Evolutionary conservation across 768 basidiomycete genomes (phyloP), one percentile per base, ranked within the genome.

Genomic region (Artomyces pyxidatus): DNA sequence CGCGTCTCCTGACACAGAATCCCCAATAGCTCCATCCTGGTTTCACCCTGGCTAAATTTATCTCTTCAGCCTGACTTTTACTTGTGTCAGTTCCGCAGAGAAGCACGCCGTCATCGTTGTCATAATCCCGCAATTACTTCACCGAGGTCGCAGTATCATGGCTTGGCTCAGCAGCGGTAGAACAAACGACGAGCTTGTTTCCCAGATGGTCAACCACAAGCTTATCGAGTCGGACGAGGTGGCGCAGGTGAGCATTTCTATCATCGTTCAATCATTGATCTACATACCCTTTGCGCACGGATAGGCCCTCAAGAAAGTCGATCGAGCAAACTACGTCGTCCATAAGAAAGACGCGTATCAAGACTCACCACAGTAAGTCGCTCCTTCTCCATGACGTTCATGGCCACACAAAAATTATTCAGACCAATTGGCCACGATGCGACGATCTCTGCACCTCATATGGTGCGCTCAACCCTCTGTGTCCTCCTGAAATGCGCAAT

Each of bases 391-490:
- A 4, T 25, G 30, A 23, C 6, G 11, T 11, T 23, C 26, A 11
- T 22, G 25, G 37, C 41, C 16, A 53, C 21, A 26, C 39, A 21
- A 11, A n/a, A 4, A 41, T 9, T 14, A 17, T 29, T 21, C 16
- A 51, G 52, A 29, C 58, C 88, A 16, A 92, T 93, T 45, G 86
- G 88, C 2, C 76, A 85, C 59, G 83, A 81, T 11, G 94, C 93
- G 12, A 99, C 95, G 0, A 97, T 99, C 53, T 90, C 87, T 32
- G 95, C 95, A 0, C 95, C 95, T 1, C 95, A 99, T 63, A 98
- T 98, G 94, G 87, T 85, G 45, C 61, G 59, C 30, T 29, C 37
- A 26, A 6, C 41, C 45, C 17, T 16, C 22, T 21, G 14, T 25
- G 25, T 40, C 17, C 3, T 3, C 42, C 17, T 35, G 9, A 26